phyloP scores from a whole-genome alignment of 2,329 filamentous ascomycete species.

The Botrytis galanthina region DNA sequence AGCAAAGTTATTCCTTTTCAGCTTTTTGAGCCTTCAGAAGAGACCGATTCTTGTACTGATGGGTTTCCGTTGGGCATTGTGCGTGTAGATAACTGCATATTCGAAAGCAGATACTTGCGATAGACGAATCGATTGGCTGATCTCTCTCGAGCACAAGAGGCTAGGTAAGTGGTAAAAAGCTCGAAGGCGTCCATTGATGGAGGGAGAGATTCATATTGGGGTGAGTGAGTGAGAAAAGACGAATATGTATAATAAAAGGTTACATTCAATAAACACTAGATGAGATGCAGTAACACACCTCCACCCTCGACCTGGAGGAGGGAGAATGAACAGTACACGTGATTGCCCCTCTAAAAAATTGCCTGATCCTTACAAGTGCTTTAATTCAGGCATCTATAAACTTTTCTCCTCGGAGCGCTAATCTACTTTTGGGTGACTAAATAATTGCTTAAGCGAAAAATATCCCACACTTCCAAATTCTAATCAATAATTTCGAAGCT shows the following conservation, averaged over 20 bases:
- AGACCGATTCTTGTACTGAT: background rate
- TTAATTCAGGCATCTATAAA: background rate
- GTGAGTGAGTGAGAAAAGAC: background rate
- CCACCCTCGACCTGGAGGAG: background rate
- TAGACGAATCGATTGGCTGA: background rate
- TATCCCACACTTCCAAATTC: constrained; percentile 20
- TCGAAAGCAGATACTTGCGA: background rate
- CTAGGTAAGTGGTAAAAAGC: background rate
- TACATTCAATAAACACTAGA: background rate
- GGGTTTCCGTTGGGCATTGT: background rate
- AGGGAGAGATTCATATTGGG: too few relatives aligned
- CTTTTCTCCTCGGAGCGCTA: background rate
- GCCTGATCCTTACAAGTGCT: background rate
- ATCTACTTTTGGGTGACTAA: constrained; percentile 7
- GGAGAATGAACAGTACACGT: background rate
- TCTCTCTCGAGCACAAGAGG: background rate
- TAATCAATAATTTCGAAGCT: constrained; percentile 13
- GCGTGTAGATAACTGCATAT: background rate
- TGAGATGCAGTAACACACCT: background rate
- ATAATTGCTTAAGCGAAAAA: constrained; percentile 17
- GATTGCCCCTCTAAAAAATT: background rate
- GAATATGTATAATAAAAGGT: background rate
- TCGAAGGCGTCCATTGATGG: background rate
- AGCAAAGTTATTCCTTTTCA: background rate
- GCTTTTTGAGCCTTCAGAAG: background rate